Evolutionary conservation across 257 asterid species (phyloP).

Genomic region (Solanum chiquidenum): DNA sequence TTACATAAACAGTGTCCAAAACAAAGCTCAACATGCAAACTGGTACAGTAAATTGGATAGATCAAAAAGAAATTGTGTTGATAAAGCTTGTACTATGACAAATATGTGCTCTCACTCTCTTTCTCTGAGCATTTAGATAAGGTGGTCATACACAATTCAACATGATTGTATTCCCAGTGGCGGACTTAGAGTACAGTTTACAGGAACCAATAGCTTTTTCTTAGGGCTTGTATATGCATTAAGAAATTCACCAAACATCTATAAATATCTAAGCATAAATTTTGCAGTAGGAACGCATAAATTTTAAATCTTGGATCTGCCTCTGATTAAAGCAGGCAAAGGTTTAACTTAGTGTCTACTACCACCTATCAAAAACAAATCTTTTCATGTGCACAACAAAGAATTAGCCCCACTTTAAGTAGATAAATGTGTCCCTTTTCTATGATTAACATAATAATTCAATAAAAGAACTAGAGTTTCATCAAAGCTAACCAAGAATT

Average conservation of each 20-base stretch:
- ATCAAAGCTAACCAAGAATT: slow-evolving; percentile 18
- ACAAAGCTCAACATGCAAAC: neutral
- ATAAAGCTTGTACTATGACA: neutral
- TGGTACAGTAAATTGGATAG: neutral
- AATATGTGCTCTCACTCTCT: neutral
- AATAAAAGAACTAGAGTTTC: neutral
- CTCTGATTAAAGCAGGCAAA: neutral
- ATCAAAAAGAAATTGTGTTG: neutral
- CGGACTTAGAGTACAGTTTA: neutral
- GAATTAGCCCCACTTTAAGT: neutral
- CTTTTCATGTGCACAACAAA: neutral
- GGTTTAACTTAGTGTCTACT: neutral
- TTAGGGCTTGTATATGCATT: neutral
- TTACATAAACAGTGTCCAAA: neutral
- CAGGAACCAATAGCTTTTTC: neutral
- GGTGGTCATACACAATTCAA: neutral
- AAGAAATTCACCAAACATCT: neutral
- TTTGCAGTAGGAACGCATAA: neutral
- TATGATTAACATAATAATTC: neutral
- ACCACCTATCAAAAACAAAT: neutral
- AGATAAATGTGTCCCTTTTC: neutral
- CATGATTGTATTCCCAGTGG: neutral
- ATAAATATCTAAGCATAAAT: neutral
- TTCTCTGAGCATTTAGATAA: neutral
- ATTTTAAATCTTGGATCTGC: neutral